phyloP scores from a whole-genome alignment of 352 stramenopile genomes.

The Phytophthora agathidicida region DNA sequence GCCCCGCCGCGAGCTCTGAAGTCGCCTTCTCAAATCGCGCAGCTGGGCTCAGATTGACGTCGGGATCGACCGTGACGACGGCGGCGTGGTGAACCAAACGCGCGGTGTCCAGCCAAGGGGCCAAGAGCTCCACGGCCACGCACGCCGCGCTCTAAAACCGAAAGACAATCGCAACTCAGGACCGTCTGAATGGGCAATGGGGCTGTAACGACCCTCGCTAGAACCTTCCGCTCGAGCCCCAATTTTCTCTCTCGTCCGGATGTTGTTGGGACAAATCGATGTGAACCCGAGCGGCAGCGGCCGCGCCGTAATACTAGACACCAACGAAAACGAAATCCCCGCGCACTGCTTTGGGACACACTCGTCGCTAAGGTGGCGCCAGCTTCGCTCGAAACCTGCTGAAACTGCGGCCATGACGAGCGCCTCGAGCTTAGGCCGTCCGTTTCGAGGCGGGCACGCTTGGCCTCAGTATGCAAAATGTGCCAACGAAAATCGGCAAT shows the following conservation, averaged over 20 bases:
- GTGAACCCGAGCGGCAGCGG: conserved; percentile 3
- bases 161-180: conserved; percentile 6
- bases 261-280: conserved; percentile 21
- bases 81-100: background rate
- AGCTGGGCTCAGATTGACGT: conserved; percentile 20
- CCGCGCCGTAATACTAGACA: conserved; percentile 9
- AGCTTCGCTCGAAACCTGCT: background rate
- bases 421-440: conserved; percentile 18
- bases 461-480: conserved; percentile 9
- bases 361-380: background rate
- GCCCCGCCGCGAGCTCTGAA: conserved; percentile 5
- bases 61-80: conserved; percentile 17
- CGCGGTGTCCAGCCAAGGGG: too few relatives aligned
- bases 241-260: conserved; percentile 27
- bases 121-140: too few relatives aligned
- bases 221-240: conserved; percentile 21
- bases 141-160: conserved; percentile 10
- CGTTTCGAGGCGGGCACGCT: conserved; percentile 30
- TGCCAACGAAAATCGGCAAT: background rate
- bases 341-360: conserved; percentile 9
- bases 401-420: conserved; percentile 15
- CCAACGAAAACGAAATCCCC: conserved; percentile 2
- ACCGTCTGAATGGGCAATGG: conserved; percentile 10
- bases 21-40: conserved; percentile 17
- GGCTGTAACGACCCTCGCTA: conserved; percentile 24